These are phyloP conservation scores for Buddleja alternifolia DNA, from an alignment of 257 asterid genomes.

Conservation along the genomic window DNA sequence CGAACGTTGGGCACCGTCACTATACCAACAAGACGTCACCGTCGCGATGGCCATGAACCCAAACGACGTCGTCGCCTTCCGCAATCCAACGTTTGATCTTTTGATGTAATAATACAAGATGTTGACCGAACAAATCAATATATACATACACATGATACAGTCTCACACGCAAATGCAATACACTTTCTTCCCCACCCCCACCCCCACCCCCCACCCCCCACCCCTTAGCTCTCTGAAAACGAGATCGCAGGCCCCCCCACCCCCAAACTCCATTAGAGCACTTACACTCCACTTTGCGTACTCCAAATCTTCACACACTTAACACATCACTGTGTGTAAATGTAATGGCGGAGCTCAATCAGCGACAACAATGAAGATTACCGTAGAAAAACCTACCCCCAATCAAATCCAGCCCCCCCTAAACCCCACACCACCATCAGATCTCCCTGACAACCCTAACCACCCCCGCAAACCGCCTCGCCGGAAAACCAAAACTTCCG, in stretches of 20 bases:
- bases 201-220: background rate
- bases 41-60: constrained; percentile 21
- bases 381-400: constrained; percentile 35
- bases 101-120: constrained; percentile 20
- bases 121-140: constrained; percentile 43
- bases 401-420: constrained; percentile 27
- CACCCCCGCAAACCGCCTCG: constrained; percentile 46
- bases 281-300: background rate
- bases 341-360: constrained; percentile 40
- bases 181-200: background rate
- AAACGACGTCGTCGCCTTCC: constrained; percentile 28
- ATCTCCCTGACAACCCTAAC: constrained; percentile 36
- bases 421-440: constrained; percentile 38
- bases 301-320: background rate
- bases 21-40: constrained; percentile 29
- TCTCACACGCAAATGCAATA: background rate
- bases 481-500: constrained; percentile 42
- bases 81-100: constrained; percentile 33
- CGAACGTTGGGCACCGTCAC: constrained; percentile 10
- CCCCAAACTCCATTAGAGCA: background rate
- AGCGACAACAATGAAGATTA: constrained; percentile 39
- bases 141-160: background rate
- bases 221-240: no score
- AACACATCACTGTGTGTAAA: background rate
- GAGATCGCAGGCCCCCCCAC: no score